Conservation (phyloP, 257 asterid species). For the Jaltomata sinuosa region DNA sequence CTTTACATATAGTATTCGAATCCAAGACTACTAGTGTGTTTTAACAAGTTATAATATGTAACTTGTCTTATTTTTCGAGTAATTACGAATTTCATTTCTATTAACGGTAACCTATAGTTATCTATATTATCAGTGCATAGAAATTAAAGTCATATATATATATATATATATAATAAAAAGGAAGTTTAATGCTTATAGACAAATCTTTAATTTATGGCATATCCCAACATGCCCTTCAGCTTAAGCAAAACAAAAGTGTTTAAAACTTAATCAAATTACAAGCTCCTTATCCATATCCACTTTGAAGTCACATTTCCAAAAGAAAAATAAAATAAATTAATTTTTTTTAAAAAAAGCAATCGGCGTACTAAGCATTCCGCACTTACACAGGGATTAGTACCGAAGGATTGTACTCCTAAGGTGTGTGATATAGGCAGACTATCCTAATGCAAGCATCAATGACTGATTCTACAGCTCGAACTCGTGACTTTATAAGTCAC, state of each 20-base stretch:
- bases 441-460: background rate
- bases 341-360: background rate
- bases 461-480: background rate
- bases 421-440: background rate
- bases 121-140: background rate
- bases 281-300: slow-evolving; percentile 40
- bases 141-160: background rate
- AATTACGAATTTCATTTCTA: background rate
- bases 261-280: slow-evolving; percentile 6
- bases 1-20: no score
- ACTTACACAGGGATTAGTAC: no score
- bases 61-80: background rate
- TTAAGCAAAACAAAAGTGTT: slow-evolving; percentile 25
- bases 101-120: background rate
- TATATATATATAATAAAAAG: background rate
- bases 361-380: background rate
- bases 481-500: background rate
- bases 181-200: slow-evolving; percentile 29
- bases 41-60: background rate
- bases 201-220: slow-evolving; percentile 9
- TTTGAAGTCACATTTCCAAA: background rate
- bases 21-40: no score
- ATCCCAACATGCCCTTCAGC: slow-evolving; percentile 21
- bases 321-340: background rate
- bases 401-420: no score